Evolutionary conservation across 1,139 yeast species (phyloP), one percentile per base, ranked within the genome.

Genomic region (Suhomyces taliae): DNA sequence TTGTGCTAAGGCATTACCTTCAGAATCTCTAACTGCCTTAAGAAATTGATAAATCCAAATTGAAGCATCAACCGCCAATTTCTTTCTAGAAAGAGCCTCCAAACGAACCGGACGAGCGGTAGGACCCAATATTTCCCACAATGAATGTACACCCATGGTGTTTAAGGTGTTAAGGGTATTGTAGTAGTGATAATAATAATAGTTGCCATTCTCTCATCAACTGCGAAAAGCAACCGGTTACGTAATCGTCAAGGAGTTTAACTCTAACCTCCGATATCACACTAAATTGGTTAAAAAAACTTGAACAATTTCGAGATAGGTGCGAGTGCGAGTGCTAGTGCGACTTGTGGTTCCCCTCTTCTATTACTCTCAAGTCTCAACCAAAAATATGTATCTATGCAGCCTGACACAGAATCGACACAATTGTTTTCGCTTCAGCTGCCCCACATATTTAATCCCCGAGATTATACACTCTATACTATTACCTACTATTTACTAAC

Each of bases 41-140:
- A 95, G 72, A 61, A 95, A 95, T 65, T 95, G 99, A 63, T 95
- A 95, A 46, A 95, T 88, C 99, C 99, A 95, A 55, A 95, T 95
- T 2, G 98, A 91, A 0, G 99, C 99, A 72, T 95, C 99, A 9
- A 95, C 95, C 0, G 99, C 99, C 57, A 95, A 72, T 49, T 80
- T 75, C 62, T 87, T 87, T 50, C 90, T 81, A 15, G 82, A 71
- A 37, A 93, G 74, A 0, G 96, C 85, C 62, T 93, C 99, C 32
- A 95, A 76, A 45, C 93, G 76, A 3, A 93, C 96, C 0, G 99
- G 97, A 46, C 88, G 75, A 0, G 98, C 95, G 0, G 93, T 82
- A 0, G 97, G 96, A 4, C 91, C 95, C 6, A 93, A 76, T 15
- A 93, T 84, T 44, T 85, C 91, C 99, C 99, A 95, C 45, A 95